Base-by-base conservation (phyloP, 345 rosid species). In the Bretschneidera sinensis region DNA sequence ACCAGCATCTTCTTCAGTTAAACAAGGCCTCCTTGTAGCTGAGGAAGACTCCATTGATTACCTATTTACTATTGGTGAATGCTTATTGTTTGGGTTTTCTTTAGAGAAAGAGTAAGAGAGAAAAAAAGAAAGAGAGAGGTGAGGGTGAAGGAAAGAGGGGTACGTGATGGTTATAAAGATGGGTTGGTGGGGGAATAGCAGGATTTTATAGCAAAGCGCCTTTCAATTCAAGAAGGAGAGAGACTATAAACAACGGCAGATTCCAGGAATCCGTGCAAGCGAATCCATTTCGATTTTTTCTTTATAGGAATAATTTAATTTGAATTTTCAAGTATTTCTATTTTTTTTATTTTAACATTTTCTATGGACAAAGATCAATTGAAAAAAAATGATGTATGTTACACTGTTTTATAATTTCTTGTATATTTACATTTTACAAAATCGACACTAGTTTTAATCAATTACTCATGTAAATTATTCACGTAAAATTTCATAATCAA, bases 221-320 rank as follows among this genome's bases (percentile, higher is more conserved):
- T 20, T 61, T 24, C 54, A 16, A 39, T 54, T 60, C n/a, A n/a
- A n/a, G 67, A 64, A 62, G 48, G 24, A 31, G 58, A 57, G 62
- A 70, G 55, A 21, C 17, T 64, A 21, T 19, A 61, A 67, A 55
- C 73, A 78, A 69, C 72, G 79, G 82, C 79, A 74, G 67, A 73
- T 66, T 59, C 45, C 63, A 61, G 55, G 61, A 68, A 58, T 64
- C 69, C 71, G 74, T 65, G 72, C 21, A 22, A 48, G 70, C 39
- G 75, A 82, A 80, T 70, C 81, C 74, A 78, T 76, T 78, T n/a
- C n/a, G 92, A 80, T 74, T 68, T n/a, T n/a, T n/a, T n/a, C n/a
- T n/a, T n/a, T n/a, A n/a, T 14, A n/a, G 19, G 45, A 33, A 55
- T 31, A 52, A 64, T 64, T 61, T n/a, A 62, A 57, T 48, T 65